phyloP scores from a whole-genome alignment of 305 asterid genomes.

The Fraxinus nigra region DNA sequence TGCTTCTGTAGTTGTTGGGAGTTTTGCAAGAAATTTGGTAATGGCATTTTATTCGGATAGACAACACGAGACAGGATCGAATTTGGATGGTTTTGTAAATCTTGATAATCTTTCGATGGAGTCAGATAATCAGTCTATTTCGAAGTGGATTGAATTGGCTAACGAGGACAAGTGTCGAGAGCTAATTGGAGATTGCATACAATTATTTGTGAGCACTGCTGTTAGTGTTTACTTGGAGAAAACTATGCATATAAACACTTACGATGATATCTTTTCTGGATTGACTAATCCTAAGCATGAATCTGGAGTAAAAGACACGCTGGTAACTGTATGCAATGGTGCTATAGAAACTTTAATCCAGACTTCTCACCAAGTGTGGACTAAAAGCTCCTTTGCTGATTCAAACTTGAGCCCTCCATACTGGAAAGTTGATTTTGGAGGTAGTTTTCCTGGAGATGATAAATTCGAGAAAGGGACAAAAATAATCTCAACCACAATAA shows the following conservation, averaged over 20 bases:
- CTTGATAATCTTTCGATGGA: conserved; percentile 1
- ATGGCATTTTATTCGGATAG: conserved; percentile 38
- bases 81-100: neutral
- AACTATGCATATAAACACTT: conserved; percentile 54
- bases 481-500: conserved; percentile 20
- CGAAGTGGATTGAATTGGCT: conserved; percentile 42
- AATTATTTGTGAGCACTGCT: conserved; percentile 55
- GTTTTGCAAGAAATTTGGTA: conserved; percentile 54
- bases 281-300: conserved; percentile 70
- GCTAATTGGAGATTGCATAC: conserved; percentile 52
- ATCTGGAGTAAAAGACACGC: conserved; percentile 41
- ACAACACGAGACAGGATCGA: neutral
- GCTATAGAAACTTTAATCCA: conserved; percentile 58
- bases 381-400: conserved; percentile 3
- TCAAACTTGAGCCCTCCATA: conserved; percentile 10
- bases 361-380: conserved; percentile 51
- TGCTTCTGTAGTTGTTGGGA: conserved; percentile 68
- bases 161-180: conserved; percentile 50
- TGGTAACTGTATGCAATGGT: conserved; percentile 50
- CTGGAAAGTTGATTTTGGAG: conserved; percentile 25
- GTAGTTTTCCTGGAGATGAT: conserved; percentile 15
- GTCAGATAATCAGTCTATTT: neutral
- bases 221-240: conserved; percentile 64
- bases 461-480: conserved; percentile 16
- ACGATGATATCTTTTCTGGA: conserved; percentile 52